phyloP scores from a whole-genome alignment of 148 eudicot genomes.

The Pharnaceum exiguum region DNA sequence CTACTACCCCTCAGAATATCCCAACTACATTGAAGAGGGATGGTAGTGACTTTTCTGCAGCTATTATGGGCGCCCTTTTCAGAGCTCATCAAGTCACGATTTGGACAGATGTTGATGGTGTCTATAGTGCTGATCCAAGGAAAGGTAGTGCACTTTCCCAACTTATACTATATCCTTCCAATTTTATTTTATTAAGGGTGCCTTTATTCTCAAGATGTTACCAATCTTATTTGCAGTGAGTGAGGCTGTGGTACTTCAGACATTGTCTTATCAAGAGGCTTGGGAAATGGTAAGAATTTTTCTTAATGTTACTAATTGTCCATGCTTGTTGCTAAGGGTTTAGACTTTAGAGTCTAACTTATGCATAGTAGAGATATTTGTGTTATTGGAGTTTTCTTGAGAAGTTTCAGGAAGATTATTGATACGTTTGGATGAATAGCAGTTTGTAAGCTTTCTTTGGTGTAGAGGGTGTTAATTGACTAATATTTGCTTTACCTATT shows the following conservation, averaged over 20 bases:
- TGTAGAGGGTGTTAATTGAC: too few relatives aligned
- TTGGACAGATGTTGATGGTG: slow-evolving; percentile 99
- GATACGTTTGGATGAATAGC: too few relatives aligned
- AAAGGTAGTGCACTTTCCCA: slow-evolving; percentile 57
- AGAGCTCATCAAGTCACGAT: slow-evolving; percentile 92
- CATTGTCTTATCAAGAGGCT: slow-evolving; percentile 94
- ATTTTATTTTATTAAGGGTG: background rate
- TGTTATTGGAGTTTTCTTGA: too few relatives aligned
- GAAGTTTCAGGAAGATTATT: too few relatives aligned
- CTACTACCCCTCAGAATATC: slow-evolving; percentile 82
- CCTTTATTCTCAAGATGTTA: background rate
- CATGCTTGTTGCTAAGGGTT: background rate
- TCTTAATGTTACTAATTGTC: background rate
- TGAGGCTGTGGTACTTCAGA: slow-evolving; percentile 86
- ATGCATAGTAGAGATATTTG: background rate
- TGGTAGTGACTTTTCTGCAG: slow-evolving; percentile 99
- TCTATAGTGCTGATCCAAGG: slow-evolving; percentile 97
- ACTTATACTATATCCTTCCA: background rate
- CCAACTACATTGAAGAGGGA: slow-evolving; percentile 98
- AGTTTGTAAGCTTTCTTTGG: too few relatives aligned
- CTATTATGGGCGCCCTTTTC: slow-evolving; percentile 93
- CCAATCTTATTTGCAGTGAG: slow-evolving; percentile 54
- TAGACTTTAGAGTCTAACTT: background rate
- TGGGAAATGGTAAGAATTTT: slow-evolving; percentile 87
- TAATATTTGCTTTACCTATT: too few relatives aligned